These are phyloP conservation scores for Hyaloscypha finlandica DNA, from an alignment of 495 filamentous ascomycete genomes.

Conservation along the genomic window DNA sequence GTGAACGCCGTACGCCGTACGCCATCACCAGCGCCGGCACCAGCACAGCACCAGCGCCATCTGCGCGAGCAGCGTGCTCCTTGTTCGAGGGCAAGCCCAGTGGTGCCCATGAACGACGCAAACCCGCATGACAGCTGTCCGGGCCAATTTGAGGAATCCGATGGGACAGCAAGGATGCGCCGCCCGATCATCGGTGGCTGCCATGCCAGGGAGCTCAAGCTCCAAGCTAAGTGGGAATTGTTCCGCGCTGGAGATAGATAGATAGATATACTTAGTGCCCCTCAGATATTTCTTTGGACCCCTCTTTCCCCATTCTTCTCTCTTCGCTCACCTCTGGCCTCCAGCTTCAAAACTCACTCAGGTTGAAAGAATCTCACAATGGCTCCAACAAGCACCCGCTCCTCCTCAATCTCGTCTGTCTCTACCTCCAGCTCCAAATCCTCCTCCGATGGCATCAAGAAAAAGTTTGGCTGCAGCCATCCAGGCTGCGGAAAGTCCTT, in stretches of 20 bases:
- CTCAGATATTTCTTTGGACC: conserved; percentile 19
- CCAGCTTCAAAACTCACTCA: neutral
- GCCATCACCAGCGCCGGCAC: neutral
- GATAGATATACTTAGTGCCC: conserved; percentile 24
- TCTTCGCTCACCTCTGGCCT: neutral
- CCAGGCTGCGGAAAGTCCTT: conserved; percentile 55
- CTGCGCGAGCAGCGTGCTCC: neutral
- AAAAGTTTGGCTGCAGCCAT: conserved; percentile 46
- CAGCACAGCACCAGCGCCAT: neutral
- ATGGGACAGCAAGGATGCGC: conserved; percentile 9
- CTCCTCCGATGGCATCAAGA: conserved; percentile 36
- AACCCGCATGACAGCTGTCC: conserved; percentile 16
- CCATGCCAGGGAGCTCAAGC: conserved; percentile 18
- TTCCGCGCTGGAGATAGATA: conserved; percentile 14
- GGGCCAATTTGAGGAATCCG: conserved; percentile 9
- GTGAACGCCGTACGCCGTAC: neutral
- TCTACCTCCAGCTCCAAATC: conserved; percentile 26
- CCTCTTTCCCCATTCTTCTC: conserved; percentile 16
- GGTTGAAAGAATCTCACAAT: conserved; percentile 20
- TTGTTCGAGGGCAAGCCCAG: neutral
- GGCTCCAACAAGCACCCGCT: conserved; percentile 26
- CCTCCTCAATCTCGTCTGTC: conserved; percentile 27
- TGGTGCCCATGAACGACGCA: neutral
- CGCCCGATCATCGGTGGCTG: conserved; percentile 30
- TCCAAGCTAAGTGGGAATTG: conserved; percentile 19